Percentiles rank a stretch among this genome's conserved stretches.
phyloP scores from a whole-genome alignment of 73 alveolate species.

The Vitrella brassicaformis region DNA sequence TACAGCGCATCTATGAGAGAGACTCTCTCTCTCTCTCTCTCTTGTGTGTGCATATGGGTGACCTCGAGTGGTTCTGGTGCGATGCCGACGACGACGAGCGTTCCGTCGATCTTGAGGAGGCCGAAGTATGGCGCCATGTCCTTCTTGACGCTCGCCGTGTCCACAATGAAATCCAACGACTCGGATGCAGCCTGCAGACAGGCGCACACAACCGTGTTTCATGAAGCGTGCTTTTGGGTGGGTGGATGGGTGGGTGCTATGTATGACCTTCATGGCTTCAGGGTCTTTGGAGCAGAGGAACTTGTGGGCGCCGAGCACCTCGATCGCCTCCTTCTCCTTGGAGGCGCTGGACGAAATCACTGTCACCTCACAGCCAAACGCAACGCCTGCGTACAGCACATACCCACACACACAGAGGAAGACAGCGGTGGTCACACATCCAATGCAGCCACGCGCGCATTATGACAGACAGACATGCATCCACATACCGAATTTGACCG shows the following conservation, averaged over 20 bases:
- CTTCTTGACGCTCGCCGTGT: conserved; percentile 3
- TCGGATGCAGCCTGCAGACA: not conserved
- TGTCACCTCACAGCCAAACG: not conserved
- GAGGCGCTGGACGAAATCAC: not conserved
- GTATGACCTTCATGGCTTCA: not conserved
- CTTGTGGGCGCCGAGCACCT: not conserved
- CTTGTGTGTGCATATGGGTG: not conserved
- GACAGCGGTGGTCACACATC: too few species aligned
- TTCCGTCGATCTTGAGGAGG: conserved; percentile 6
- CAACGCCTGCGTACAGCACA: not conserved
- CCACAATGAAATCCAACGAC: not conserved
- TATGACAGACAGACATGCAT: conserved; percentile 9
- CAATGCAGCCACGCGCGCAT: not conserved
- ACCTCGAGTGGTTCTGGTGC: not conserved
- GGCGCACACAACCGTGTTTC: not conserved
- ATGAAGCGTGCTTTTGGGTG: conserved; percentile 7
- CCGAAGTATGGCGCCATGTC: not conserved
- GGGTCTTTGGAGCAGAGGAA: not conserved
- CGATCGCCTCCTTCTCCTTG: not conserved
- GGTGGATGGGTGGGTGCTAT: conserved; percentile 1
- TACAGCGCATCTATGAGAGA: too few species aligned
- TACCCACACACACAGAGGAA: not conserved
- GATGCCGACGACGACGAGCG: conserved; percentile 1
- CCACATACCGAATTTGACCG: conserved; percentile 25
- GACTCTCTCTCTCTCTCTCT: not conserved